Percentiles rank a stretch among this genome's conserved stretches.
Evolutionary conservation across 139 green algal species (phyloP).

Genomic region (Spirogloea muscicola): DNA sequence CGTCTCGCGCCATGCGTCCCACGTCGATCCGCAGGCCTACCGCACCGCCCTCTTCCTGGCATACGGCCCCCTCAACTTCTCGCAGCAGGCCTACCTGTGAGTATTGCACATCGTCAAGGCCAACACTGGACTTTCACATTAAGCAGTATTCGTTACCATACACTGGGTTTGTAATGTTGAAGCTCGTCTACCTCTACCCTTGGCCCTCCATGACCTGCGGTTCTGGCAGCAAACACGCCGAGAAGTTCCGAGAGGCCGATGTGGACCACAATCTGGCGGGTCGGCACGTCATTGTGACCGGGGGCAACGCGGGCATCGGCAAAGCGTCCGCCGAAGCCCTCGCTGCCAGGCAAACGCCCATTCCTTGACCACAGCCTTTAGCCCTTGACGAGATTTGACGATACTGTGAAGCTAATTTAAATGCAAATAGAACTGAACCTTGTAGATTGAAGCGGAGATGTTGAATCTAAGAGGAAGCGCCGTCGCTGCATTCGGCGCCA

Average conservation of each 20-base stretch:
- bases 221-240: slow-evolving; percentile 4
- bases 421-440: too few relatives aligned
- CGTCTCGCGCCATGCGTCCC: too few relatives aligned
- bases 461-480: too few relatives aligned
- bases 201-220: background rate
- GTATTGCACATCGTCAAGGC: background rate
- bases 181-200: background rate
- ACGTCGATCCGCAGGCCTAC: too few relatives aligned
- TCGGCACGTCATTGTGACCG: slow-evolving; percentile 33
- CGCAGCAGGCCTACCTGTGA: slow-evolving; percentile 4
- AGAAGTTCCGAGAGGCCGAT: background rate
- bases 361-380: background rate
- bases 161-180: background rate
- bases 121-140: background rate
- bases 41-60: background rate
- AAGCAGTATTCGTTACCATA: background rate
- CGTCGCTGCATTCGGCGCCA: too few relatives aligned
- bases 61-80: slow-evolving; percentile 4
- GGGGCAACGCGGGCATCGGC: slow-evolving; percentile 46
- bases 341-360: slow-evolving; percentile 11
- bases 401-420: too few relatives aligned
- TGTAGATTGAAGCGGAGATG: too few relatives aligned
- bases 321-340: background rate
- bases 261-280: slow-evolving; percentile 7
- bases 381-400: too few relatives aligned